Evolutionary conservation across 2,329 filamentous ascomycete species (phyloP).

Genomic region (Ceratocystis albifundus): DNA sequence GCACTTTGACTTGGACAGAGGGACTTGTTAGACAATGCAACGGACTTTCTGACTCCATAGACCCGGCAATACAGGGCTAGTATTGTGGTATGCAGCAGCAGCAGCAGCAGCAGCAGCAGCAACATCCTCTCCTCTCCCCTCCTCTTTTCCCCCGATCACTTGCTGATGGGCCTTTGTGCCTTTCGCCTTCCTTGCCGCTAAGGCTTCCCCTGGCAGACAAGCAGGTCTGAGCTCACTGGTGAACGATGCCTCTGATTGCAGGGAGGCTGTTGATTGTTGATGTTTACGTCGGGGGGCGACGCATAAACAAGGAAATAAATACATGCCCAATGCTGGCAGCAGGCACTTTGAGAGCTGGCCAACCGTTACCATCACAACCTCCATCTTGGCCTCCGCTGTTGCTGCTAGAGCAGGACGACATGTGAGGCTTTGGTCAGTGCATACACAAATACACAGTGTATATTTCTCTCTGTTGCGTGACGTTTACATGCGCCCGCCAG

Average conservation of each 20-base stretch:
- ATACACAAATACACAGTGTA: too few relatives aligned
- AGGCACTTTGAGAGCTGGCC: neutral
- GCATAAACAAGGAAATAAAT: neutral
- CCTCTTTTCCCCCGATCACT: neutral
- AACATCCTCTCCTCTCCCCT: neutral
- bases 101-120: neutral
- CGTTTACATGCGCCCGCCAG: neutral
- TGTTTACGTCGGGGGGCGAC: neutral
- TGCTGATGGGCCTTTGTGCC: neutral
- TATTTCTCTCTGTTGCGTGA: too few relatives aligned
- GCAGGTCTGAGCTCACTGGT: neutral
- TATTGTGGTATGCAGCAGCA: too few relatives aligned
- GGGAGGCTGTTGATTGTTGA: neutral
- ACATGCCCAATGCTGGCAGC: neutral
- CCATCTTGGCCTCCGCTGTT: too few relatives aligned
- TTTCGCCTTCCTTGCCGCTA: neutral
- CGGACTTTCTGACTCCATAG: neutral
- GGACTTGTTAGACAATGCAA: neutral
- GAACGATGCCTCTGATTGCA: neutral
- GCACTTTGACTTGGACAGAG: neutral
- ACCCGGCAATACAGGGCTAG: neutral
- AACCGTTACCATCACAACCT: too few relatives aligned
- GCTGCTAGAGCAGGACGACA: too few relatives aligned
- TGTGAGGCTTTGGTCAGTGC: too few relatives aligned
- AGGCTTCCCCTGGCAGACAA: neutral